phyloP scores from a whole-genome alignment of 179 eudicot species.

The Silene coronaria region DNA sequence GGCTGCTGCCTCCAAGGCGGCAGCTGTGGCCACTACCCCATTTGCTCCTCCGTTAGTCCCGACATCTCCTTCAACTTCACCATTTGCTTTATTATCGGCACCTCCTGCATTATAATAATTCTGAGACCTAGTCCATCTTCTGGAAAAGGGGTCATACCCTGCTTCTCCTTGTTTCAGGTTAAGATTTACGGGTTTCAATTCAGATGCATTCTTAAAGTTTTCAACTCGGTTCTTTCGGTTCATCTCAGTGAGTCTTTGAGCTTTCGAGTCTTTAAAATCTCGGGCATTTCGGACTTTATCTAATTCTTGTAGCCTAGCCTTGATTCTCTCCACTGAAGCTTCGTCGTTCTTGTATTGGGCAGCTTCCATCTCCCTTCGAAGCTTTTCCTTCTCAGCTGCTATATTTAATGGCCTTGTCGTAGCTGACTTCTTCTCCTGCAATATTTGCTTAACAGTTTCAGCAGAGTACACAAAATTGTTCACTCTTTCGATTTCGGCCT shows the following conservation, averaged over 20 bases:
- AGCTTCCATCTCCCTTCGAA: constrained; percentile 72
- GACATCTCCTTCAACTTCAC: constrained; percentile 23
- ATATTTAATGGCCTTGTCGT: constrained; percentile 77
- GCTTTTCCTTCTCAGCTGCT: constrained; percentile 91
- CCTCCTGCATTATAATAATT: constrained; percentile 65
- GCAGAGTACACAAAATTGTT: constrained; percentile 76
- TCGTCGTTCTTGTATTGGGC: constrained; percentile 70
- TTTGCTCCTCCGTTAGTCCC: constrained; percentile 20
- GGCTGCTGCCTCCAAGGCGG: constrained; percentile 89
- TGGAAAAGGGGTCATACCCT: constrained; percentile 94
- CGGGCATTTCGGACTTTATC: constrained; percentile 59
- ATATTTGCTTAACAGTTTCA: constrained; percentile 90
- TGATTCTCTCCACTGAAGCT: constrained; percentile 63
- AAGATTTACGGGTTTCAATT: constrained; percentile 47
- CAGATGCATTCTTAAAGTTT: constrained; percentile 86
- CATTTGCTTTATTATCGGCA: constrained; percentile 25
- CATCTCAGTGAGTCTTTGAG: constrained; percentile 79
- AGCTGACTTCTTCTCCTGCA: constrained; percentile 92
- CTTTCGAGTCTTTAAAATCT: constrained; percentile 64
- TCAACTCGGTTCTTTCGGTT: constrained; percentile 80
- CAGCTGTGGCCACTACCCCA: constrained; percentile 65
- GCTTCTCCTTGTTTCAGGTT: constrained; percentile 85
- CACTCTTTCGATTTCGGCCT: constrained; percentile 62
- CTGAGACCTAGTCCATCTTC: constrained; percentile 92
- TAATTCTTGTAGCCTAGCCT: constrained; percentile 66